A percentile compares a stretch with the other conserved stretches of the same genome.
Evolutionary conservation across 2,329 filamentous ascomycete species (phyloP).

Genomic region (Teratosphaeria nubilosa): DNA sequence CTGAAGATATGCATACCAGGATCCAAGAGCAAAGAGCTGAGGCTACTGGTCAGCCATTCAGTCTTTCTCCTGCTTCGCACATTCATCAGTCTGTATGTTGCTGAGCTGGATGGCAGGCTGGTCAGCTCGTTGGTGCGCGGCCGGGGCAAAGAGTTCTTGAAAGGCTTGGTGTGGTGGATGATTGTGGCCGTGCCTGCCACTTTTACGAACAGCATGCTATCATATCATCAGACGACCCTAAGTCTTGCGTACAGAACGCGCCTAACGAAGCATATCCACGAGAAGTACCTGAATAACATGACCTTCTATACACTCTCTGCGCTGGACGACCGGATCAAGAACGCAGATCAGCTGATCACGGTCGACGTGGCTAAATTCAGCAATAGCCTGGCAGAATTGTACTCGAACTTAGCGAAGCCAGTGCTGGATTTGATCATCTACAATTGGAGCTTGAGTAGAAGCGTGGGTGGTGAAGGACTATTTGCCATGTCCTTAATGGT

Average conservation of each 20-base stretch:
- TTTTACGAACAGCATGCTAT: slow-evolving; percentile 92
- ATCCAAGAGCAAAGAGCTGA: slow-evolving; percentile 78
- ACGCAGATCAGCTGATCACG: slow-evolving; percentile 92
- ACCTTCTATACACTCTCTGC: slow-evolving; percentile 96
- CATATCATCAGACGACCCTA: slow-evolving; percentile 77
- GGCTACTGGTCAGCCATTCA: slow-evolving; percentile 80
- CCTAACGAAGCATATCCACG: slow-evolving; percentile 88
- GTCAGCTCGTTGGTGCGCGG: slow-evolving; percentile 89
- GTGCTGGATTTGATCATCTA: slow-evolving; percentile 94
- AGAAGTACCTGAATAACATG: slow-evolving; percentile 92
- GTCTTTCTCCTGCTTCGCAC: slow-evolving; percentile 86
- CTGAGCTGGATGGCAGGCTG: slow-evolving; percentile 85
- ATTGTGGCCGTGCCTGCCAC: slow-evolving; percentile 88
- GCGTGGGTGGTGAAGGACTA: slow-evolving; percentile 89
- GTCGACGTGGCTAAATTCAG: slow-evolving; percentile 96
- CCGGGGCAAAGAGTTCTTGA: slow-evolving; percentile 79
- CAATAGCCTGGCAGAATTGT: slow-evolving; percentile 86
- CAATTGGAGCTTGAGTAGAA: slow-evolving; percentile 85
- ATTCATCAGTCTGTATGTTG: slow-evolving; percentile 88
- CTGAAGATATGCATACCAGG: slow-evolving; percentile 82
- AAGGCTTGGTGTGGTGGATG: slow-evolving; percentile 96
- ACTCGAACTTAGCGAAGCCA: slow-evolving; percentile 93
- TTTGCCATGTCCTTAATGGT: slow-evolving; percentile 93
- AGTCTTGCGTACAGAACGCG: slow-evolving; percentile 87
- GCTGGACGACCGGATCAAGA: slow-evolving; percentile 94